phyloP scores from a whole-genome alignment of 305 asterid species.

The Rubia occidens region DNA sequence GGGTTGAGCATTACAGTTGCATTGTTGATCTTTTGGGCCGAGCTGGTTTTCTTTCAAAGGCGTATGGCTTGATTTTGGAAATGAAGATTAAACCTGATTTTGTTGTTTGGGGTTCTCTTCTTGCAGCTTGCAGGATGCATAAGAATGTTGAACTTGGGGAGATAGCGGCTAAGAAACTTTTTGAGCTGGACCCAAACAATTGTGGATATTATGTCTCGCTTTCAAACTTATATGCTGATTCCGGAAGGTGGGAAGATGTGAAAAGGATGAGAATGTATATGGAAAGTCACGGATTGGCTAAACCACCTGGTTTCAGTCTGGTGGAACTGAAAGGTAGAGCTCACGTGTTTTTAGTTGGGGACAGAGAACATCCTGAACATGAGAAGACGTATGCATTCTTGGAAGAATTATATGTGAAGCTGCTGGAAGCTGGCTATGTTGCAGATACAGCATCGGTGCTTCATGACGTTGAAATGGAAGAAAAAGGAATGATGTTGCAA shows the following conservation, averaged over 20 bases:
- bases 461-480: conserved; percentile 12
- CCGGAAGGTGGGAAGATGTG: conserved; percentile 11
- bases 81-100: conserved; percentile 9
- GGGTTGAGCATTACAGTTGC: conserved; percentile 9
- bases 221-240: conserved; percentile 8
- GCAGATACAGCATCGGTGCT: conserved; percentile 11
- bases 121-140: conserved; percentile 10
- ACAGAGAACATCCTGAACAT: conserved; percentile 7
- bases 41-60: conserved; percentile 7
- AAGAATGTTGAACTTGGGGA: conserved; percentile 12
- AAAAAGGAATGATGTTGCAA: conserved; percentile 6
- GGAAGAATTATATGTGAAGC: conserved; percentile 9
- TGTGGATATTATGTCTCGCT: conserved; percentile 10
- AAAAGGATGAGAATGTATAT: conserved; percentile 7
- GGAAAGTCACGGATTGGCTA: conserved; percentile 11
- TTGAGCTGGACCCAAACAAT: conserved; percentile 6
- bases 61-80: conserved; percentile 7
- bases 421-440: conserved; percentile 6
- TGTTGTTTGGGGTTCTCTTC: conserved; percentile 11
- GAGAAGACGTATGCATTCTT: conserved; percentile 9
- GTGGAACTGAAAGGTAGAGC: conserved; percentile 11
- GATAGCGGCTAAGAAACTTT: conserved; percentile 8
- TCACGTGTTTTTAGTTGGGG: conserved; percentile 9
- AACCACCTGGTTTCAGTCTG: conserved; percentile 12
- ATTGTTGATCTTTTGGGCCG: conserved; percentile 12